A percentile compares a stretch with the other conserved stretches of the same genome.
phyloP scores from a whole-genome alignment of 257 asterid genomes.

The Capsicum rhomboideum region DNA sequence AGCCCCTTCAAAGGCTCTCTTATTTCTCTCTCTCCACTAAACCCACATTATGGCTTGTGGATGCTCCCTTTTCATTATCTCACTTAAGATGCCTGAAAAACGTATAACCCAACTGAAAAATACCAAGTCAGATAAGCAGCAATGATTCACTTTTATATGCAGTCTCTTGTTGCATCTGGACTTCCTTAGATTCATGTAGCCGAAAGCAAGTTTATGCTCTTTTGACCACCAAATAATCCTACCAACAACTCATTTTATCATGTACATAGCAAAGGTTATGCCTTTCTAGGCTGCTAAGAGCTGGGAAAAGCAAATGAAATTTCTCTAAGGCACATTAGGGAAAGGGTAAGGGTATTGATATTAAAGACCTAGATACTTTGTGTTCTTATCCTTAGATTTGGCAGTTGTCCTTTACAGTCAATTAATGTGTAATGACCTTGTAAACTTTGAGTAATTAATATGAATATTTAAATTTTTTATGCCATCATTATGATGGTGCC shows the following conservation, averaged over 20 bases:
- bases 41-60: neutral
- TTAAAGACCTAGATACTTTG: neutral
- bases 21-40: neutral
- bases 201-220: neutral
- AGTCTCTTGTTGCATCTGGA: neutral
- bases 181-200: neutral
- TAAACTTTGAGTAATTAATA: neutral
- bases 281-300: neutral
- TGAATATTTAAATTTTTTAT: neutral
- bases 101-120: neutral
- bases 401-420: neutral
- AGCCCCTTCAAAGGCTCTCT: neutral
- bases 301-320: neutral
- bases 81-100: neutral
- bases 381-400: neutral
- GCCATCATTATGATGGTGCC: neutral
- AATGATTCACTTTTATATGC: neutral
- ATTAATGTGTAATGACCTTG: neutral
- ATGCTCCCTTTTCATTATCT: neutral
- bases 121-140: neutral
- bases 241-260: neutral
- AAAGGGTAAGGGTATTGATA: neutral
- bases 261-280: neutral
- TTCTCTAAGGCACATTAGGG: neutral
- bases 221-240: neutral